These are phyloP conservation scores for Saposhnikovia divaricata DNA, from an alignment of 129 eudicot species.

Conservation along the genomic window DNA sequence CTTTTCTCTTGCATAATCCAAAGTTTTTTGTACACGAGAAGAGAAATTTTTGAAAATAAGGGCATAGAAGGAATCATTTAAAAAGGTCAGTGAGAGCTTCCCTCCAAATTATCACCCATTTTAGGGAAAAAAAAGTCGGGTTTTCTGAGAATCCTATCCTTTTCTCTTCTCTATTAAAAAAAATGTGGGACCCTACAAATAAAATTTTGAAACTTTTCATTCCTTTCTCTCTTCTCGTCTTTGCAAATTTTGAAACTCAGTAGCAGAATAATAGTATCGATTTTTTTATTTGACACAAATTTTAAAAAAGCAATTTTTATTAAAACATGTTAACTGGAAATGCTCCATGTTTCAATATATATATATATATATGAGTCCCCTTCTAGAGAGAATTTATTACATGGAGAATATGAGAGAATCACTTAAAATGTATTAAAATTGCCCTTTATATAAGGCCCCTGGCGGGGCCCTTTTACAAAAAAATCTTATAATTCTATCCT, in stretches of 20 bases:
- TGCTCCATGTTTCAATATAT: not conserved
- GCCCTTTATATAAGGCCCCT: too few relatives aligned
- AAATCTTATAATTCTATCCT: too few relatives aligned
- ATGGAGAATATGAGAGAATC: too few relatives aligned
- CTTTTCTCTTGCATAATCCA: not conserved
- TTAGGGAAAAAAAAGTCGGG: too few relatives aligned
- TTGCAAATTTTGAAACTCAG: not conserved
- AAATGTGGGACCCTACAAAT: not conserved
- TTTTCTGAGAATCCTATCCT: not conserved
- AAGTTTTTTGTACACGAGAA: not conserved
- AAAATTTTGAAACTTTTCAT: not conserved
- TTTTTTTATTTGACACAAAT: not conserved
- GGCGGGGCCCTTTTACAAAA: too few relatives aligned
- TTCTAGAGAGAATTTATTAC: too few relatives aligned
- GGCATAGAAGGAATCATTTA: too few relatives aligned
- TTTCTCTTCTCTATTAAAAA: not conserved
- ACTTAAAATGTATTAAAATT: too few relatives aligned
- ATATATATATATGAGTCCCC: too few relatives aligned
- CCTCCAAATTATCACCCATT: not conserved
- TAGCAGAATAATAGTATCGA: not conserved
- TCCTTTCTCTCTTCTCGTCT: not conserved
- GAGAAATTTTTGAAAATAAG: too few relatives aligned
- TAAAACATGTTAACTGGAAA: not conserved
- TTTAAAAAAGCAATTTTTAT: too few relatives aligned
- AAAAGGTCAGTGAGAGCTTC: too few relatives aligned